Base-by-base conservation (phyloP, 2,329 filamentous ascomycete species). In the Trichoderma lentiforme region DNA sequence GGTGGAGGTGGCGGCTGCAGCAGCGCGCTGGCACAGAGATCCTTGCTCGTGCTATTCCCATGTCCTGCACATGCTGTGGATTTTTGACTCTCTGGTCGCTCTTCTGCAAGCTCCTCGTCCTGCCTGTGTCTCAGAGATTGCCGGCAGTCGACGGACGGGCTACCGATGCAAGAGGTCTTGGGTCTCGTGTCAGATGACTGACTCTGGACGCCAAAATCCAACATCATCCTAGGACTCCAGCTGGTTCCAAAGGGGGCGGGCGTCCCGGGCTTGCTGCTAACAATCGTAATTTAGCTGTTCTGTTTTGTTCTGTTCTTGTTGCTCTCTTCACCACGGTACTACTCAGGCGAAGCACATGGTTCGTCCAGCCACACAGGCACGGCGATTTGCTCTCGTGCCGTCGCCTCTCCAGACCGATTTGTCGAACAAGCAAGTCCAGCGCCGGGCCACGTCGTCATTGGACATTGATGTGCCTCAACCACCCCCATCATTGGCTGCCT, bases 201-300 rank as follows among this genome's bases (percentile, higher is more conserved):
- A 58, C 62, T 58, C 21, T 63, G 62, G 70, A 71, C 70, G 62
- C 70, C 70, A 71, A 71, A 63, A 71, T 66, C 60, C 53, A 66
- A 66, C 70, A 56, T 65, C 62, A 61, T 60, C 66, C 66, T 69
- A 34, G 18, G 26, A 18, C 12, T 69, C 21, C 24, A 53, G 34
- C 43, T 65, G 14, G 34, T n/a, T 43, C 60, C 60, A 53, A 39
- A 63, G 32, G 21, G 21, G 21, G 34, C 60, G 47, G 63, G 51
- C 47, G 30, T 26, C n/a, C 21, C 18, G 18, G 9, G 18, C 5
- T 39, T 30, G 34, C 15, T 18, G 57, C 18, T 61, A 51, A 56
- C 26, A 39, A 24, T 18, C 1, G 43, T 21, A 11, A 51, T 51
- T 30, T 39, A 14, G 66, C 34, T 58, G n/a, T 14, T 47, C n/a